Evolutionary conservation across 192 early-diverging fungal species (phyloP).

Genomic region (Kickxella alabastrina): DNA sequence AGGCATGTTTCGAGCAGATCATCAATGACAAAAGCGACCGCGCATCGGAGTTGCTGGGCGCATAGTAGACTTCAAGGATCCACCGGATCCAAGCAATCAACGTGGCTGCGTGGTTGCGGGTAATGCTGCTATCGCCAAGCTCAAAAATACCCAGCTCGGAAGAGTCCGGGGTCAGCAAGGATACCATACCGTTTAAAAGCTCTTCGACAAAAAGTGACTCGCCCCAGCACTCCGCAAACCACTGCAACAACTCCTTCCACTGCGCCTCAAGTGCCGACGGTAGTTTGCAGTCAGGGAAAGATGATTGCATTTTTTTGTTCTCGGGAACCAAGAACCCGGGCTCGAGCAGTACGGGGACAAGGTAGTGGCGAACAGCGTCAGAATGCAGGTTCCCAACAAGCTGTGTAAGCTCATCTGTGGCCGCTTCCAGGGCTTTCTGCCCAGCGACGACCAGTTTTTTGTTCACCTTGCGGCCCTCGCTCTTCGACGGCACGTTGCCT

Average conservation of each 20-base stretch:
- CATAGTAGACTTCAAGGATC: constrained; percentile 40
- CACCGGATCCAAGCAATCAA: constrained; percentile 59
- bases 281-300: constrained; percentile 38
- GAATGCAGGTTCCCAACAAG: constrained; percentile 37
- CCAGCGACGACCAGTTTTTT: background rate
- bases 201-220: constrained; percentile 36
- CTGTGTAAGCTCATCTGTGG: constrained; percentile 27
- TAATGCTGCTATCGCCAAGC: constrained; percentile 10
- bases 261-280: constrained; percentile 31
- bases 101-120: constrained; percentile 53
- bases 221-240: constrained; percentile 46
- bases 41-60: background rate
- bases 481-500: background rate
- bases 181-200: constrained; percentile 23
- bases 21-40: constrained; percentile 34
- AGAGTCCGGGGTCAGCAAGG: constrained; percentile 19
- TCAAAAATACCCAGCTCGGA: constrained; percentile 29
- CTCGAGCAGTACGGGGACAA: constrained; percentile 56
- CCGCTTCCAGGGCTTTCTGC: constrained; percentile 6
- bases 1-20: constrained; percentile 59
- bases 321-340: constrained; percentile 56
- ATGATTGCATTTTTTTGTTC: constrained; percentile 52
- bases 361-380: constrained; percentile 44
- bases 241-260: constrained; percentile 44
- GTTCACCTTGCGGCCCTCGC: constrained; percentile 1